Evolutionary conservation across 225 moss, liverwort and hornwort species (phyloP).

Genomic region (Asterella californica): DNA sequence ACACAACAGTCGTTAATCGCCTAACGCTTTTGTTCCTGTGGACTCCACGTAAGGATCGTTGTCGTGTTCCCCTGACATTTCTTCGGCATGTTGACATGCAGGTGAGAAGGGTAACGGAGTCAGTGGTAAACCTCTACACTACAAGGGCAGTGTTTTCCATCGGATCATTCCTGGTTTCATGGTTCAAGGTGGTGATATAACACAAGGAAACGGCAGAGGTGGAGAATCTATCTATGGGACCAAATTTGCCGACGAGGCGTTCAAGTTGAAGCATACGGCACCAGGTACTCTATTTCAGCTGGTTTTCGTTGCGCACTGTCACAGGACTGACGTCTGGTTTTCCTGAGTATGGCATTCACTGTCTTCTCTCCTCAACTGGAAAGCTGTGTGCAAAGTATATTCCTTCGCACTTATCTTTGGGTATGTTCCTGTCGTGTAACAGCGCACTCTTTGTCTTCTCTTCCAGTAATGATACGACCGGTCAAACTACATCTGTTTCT

Average conservation of each 20-base stretch:
- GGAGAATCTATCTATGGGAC: constrained; percentile 87
- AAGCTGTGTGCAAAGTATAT: not conserved
- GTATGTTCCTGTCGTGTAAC: not conserved
- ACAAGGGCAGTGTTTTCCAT: constrained; percentile 84
- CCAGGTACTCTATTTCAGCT: constrained; percentile 33
- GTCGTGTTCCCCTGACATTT: not conserved
- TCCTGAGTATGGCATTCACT: not conserved
- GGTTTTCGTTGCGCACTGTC: not conserved
- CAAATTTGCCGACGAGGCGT: constrained; percentile 86
- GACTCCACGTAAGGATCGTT: not conserved
- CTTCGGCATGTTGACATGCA: constrained; percentile 14
- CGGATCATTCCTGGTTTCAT: constrained; percentile 94
- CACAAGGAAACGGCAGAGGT: constrained; percentile 86
- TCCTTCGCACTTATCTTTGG: not conserved
- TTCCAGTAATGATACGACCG: not conserved
- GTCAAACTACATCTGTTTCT: no score
- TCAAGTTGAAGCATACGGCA: constrained; percentile 92
- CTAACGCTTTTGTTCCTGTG: not conserved
- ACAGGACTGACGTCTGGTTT: not conserved
- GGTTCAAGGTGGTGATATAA: constrained; percentile 91
- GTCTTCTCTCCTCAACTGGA: not conserved
- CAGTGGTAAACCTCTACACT: constrained; percentile 68
- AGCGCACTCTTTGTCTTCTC: not conserved
- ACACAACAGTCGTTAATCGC: not conserved
- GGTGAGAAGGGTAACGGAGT: constrained; percentile 69